These are phyloP conservation scores for Dalbergia oliveri DNA, from an alignment of 306 rosid species.

Conservation along the genomic window DNA sequence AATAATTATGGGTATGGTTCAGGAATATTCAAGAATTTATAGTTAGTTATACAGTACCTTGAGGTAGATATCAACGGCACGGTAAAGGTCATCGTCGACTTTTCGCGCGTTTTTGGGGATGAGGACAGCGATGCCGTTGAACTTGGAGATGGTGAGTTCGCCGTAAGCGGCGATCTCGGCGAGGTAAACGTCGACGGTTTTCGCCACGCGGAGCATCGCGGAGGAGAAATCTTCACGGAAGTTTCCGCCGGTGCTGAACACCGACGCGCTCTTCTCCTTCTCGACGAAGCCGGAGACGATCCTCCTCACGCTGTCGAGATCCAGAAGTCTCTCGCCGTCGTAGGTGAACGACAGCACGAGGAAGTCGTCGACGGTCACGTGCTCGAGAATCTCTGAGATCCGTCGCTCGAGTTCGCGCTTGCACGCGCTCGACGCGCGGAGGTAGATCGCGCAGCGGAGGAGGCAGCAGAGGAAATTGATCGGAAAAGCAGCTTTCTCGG, in stretches of 20 bases:
- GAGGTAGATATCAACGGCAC: conserved; percentile 80
- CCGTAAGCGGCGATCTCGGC: conserved; percentile 65
- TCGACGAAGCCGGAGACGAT: conserved; percentile 73
- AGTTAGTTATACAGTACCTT: conserved; percentile 54
- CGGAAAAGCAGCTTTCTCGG: conserved; percentile 78
- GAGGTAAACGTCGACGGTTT: conserved; percentile 67
- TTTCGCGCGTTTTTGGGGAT: conserved; percentile 72
- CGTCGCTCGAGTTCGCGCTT: conserved; percentile 79
- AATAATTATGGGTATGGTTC: too few species aligned
- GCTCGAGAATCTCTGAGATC: conserved; percentile 69
- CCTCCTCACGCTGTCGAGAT: conserved; percentile 76
- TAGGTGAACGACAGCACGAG: conserved; percentile 72
- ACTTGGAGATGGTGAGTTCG: conserved; percentile 74
- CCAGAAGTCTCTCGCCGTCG: conserved; percentile 86
- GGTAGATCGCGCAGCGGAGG: conserved; percentile 79
- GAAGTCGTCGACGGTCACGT: conserved; percentile 78
- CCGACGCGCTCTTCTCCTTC: conserved; percentile 72
- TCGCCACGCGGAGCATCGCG: conserved; percentile 66
- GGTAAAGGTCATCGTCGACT: conserved; percentile 82
- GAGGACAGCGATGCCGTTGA: conserved; percentile 73
- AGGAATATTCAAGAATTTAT: too few species aligned
- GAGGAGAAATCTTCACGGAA: conserved; percentile 61
- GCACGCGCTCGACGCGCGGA: conserved; percentile 61
- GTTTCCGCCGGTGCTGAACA: conserved; percentile 65
- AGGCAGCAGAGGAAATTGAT: conserved; percentile 89